Conservation (phyloP, 2,329 filamentous ascomycete genomes). For the Colletotrichum sp. region DNA sequence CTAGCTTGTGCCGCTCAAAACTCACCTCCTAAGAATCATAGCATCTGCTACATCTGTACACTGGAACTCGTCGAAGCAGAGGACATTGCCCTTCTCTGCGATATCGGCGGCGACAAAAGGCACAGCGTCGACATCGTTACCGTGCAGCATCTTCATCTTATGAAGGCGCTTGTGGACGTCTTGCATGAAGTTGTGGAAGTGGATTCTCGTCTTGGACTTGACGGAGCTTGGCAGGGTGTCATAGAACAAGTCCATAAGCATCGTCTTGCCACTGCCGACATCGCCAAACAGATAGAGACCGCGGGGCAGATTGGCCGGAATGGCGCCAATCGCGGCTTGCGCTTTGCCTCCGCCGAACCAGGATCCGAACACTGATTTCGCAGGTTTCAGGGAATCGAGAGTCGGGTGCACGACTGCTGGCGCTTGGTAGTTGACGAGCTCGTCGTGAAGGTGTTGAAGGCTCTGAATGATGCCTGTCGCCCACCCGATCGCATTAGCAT, state of each 20-base stretch:
- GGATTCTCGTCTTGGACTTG: conserved; percentile 85
- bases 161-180: conserved; percentile 92
- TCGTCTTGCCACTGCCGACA: conserved; percentile 97
- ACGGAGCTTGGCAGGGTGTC: conserved; percentile 87
- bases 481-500: background rate
- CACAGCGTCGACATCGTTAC: conserved; percentile 87
- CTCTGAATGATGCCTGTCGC: conserved; percentile 80
- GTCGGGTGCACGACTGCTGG: conserved; percentile 79
- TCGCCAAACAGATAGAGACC: conserved; percentile 96
- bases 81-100: conserved; percentile 80
- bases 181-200: conserved; percentile 99
- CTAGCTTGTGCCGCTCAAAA: background rate
- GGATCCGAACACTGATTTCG: conserved; percentile 61
- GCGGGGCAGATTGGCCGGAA: conserved; percentile 79
- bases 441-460: conserved; percentile 87
- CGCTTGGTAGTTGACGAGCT: conserved; percentile 75
- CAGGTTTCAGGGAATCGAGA: conserved; percentile 69
- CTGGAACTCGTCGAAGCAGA: conserved; percentile 99
- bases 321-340: conserved; percentile 48
- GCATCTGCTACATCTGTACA: conserved; percentile 98
- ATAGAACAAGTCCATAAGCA: conserved; percentile 99
- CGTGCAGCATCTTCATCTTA: conserved; percentile 86
- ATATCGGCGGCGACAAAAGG: conserved; percentile 96
- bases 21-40: conserved; percentile 86
- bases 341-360: conserved; percentile 60